Percentiles rank a stretch among this genome's conserved stretches.
Evolutionary conservation across 495 filamentous ascomycete species (phyloP).

Genomic region (Tuber melanosporum): DNA sequence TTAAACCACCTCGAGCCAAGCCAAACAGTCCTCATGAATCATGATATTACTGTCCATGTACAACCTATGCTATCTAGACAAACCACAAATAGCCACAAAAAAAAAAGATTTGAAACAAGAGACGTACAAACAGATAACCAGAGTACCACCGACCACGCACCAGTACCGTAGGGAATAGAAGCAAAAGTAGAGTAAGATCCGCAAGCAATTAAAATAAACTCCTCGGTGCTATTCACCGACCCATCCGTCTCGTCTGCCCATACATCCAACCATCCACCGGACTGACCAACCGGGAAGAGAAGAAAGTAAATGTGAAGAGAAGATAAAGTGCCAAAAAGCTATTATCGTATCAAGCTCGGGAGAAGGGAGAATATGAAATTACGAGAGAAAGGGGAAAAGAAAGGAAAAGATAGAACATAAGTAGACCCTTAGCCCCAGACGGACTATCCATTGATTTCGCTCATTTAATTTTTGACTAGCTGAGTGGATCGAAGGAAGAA

Average conservation of each 20-base stretch:
- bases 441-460: not conserved
- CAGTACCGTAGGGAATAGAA: not conserved
- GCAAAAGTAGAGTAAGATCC: not conserved
- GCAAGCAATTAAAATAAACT: not conserved
- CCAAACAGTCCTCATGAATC: slow-evolving; percentile 3
- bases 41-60: slow-evolving; percentile 6
- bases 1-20: not conserved
- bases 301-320: not conserved
- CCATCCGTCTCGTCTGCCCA: not conserved
- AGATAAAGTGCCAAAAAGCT: not conserved
- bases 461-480: not conserved
- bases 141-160: slow-evolving; percentile 4
- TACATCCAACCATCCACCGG: not conserved
- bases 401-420: not conserved
- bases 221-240: not conserved
- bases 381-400: not conserved
- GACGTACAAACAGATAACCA: not conserved
- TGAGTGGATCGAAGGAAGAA: not conserved
- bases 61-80: slow-evolving; percentile 4
- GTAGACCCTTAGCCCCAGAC: not conserved
- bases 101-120: not conserved
- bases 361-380: not conserved
- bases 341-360: not conserved
- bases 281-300: not conserved
- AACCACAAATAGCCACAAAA: slow-evolving; percentile 2